Base-by-base conservation (phyloP, 176 grass and related monocot genomes). In the Juncus inflexus region DNA sequence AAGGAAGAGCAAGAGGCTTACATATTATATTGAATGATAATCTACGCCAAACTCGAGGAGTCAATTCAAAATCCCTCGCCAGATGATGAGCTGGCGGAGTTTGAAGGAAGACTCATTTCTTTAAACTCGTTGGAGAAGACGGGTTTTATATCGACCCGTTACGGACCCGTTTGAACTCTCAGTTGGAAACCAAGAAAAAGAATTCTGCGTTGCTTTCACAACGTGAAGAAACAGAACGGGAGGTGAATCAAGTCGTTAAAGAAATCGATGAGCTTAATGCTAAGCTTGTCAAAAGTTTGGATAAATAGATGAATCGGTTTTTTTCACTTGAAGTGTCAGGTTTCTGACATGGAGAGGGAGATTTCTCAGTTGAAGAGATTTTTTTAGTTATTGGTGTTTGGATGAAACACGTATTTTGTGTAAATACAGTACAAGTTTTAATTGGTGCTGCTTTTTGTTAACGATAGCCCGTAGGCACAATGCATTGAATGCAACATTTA, bases 121-220 rank as follows among this genome's bases (percentile, higher is more conserved):
- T 66, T 86, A 9, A 2, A 62, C 2, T 55, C 60, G 36, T 50
- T 90, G 3, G 79, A 84, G 52, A 76, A 4, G 74, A 95, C 35
- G 83, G 90, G 13, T 90, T 95, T 63, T 13, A 73, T 13, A 83
- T 83, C 49, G 52, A 42, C 1, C 47, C 52, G n/a, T 43, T 89
- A 38, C 78, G 78, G 8, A 50, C 35, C 3, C 70, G 80, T 12
- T 73, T 95, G 0, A 73, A 12, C 52, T 40, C 63, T 3, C 36
- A 86, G 4, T 37, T 78, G 10, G 15, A 54, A 11, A 65, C 69
- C 15, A 85, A 83, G 13, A 57, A 12, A 5, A 15, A 45, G n/a
- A 55, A 40, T 57, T 15, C 65, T 37, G 11, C 50, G 14, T 53
- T 36, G 7, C 12, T 7, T 10, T 67, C 39, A 36, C 35, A 67